phyloP scores from a whole-genome alignment of 495 filamentous ascomycete genomes.

The Astrothelium subdiscretum region DNA sequence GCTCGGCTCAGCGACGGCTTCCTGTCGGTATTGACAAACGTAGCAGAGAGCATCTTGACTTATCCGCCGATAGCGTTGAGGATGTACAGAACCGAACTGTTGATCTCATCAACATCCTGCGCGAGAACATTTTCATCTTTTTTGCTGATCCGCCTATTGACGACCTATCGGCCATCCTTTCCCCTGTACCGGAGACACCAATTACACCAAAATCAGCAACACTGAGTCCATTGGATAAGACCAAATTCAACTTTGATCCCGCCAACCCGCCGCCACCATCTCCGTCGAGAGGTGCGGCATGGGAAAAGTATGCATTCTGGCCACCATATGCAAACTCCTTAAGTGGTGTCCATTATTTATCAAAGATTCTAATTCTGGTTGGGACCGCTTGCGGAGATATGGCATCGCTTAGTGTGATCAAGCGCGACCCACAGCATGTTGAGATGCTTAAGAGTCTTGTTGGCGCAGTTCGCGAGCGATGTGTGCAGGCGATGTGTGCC shows the following conservation, averaged over 20 bases:
- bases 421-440: constrained; percentile 27
- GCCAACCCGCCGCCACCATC: constrained; percentile 67
- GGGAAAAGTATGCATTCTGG: constrained; percentile 97
- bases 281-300: constrained; percentile 61
- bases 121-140: constrained; percentile 64
- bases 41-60: constrained; percentile 70
- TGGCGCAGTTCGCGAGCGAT: constrained; percentile 68
- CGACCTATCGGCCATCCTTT: constrained; percentile 75
- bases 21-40: constrained; percentile 77
- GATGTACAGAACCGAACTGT: constrained; percentile 67
- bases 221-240: constrained; percentile 42
- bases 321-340: constrained; percentile 84
- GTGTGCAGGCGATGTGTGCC: constrained; percentile 63
- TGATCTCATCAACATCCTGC: constrained; percentile 70
- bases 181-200: constrained; percentile 63
- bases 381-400: constrained; percentile 80
- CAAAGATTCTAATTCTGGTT: constrained; percentile 65
- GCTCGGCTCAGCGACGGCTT: constrained; percentile 66
- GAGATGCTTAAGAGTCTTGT: constrained; percentile 64
- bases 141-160: constrained; percentile 86
- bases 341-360: constrained; percentile 75
- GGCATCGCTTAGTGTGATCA: constrained; percentile 56
- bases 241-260: constrained; percentile 66
- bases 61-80: constrained; percentile 55
- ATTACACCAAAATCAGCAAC: constrained; percentile 46